Percentiles rank a stretch among this genome's conserved stretches.
These are phyloP conservation scores for Claviceps pusilla DNA, from an alignment of 2,329 filamentous ascomycete species.

Conservation along the genomic window DNA sequence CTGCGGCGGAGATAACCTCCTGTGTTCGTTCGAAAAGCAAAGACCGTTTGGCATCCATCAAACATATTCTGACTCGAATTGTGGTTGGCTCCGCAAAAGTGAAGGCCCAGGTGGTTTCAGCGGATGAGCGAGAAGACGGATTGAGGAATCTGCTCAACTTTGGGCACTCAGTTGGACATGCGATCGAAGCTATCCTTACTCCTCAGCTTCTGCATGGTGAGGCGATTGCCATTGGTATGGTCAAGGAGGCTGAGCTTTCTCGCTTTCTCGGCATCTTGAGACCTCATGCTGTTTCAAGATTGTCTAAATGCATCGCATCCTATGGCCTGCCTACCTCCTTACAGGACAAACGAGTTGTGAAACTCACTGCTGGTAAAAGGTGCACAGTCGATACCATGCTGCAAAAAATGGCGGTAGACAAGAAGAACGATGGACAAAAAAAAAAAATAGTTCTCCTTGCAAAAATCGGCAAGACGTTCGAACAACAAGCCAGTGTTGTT, in stretches of 20 bases:
- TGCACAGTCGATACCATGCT: conserved; percentile 78
- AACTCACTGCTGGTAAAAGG: conserved; percentile 68
- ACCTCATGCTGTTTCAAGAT: conserved; percentile 72
- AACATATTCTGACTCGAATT: conserved; percentile 56
- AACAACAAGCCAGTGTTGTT: conserved; percentile 80
- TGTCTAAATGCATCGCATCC: conserved; percentile 87
- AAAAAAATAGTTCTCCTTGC: conserved; percentile 94
- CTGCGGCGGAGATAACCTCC: conserved; percentile 58
- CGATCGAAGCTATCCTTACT: conserved; percentile 86
- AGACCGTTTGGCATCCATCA: conserved; percentile 55
- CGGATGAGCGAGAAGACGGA: conserved; percentile 86
- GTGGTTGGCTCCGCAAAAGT: conserved; percentile 83
- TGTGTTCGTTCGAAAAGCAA: conserved; percentile 19
- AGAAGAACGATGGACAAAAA: conserved; percentile 90
- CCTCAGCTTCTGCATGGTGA: conserved; percentile 93
- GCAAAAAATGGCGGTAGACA: conserved; percentile 92
- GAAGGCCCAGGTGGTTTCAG: conserved; percentile 88
- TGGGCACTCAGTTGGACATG: conserved; percentile 94
- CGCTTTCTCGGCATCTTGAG: conserved; percentile 75
- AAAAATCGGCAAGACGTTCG: conserved; percentile 74
- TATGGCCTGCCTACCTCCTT: conserved; percentile 81
- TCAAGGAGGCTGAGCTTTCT: conserved; percentile 89
- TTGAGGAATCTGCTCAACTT: conserved; percentile 92
- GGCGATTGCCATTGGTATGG: conserved; percentile 93
- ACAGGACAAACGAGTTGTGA: conserved; percentile 66